These are phyloP conservation scores for Globisporangium lucens DNA, from an alignment of 352 stramenopile genomes.

Conservation along the genomic window DNA sequence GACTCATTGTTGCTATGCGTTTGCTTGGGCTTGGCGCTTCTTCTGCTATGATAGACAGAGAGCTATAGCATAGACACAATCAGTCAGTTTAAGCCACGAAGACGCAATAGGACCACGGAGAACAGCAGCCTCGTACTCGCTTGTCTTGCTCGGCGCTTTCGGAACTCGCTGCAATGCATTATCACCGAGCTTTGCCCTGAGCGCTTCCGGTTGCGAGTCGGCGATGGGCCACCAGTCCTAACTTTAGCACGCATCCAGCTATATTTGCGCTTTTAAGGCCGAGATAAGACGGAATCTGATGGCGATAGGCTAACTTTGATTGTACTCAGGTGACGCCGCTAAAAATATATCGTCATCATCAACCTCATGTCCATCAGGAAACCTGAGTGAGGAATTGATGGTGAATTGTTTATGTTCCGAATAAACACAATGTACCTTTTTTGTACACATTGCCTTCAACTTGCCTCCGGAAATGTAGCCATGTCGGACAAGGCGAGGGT, in stretches of 20 bases:
- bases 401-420: neutral
- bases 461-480: neutral
- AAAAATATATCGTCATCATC: neutral
- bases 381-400: neutral
- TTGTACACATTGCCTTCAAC: neutral
- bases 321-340: neutral
- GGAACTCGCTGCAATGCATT: neutral
- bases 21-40: neutral
- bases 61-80: neutral
- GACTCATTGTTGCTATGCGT: constrained; percentile 25
- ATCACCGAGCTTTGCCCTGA: neutral
- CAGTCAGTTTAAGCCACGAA: neutral
- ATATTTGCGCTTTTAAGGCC: neutral
- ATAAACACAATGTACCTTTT: neutral
- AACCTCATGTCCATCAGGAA: neutral
- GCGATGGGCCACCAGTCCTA: neutral
- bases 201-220: neutral
- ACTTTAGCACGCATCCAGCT: neutral
- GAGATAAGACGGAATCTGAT: neutral
- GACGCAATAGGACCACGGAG: neutral
- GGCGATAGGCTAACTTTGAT: neutral
- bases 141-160: neutral
- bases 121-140: neutral
- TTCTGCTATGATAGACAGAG: neutral
- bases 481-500: neutral